Base-by-base conservation (phyloP, 305 asterid genomes). In the Fraxinus dipetala region DNA sequence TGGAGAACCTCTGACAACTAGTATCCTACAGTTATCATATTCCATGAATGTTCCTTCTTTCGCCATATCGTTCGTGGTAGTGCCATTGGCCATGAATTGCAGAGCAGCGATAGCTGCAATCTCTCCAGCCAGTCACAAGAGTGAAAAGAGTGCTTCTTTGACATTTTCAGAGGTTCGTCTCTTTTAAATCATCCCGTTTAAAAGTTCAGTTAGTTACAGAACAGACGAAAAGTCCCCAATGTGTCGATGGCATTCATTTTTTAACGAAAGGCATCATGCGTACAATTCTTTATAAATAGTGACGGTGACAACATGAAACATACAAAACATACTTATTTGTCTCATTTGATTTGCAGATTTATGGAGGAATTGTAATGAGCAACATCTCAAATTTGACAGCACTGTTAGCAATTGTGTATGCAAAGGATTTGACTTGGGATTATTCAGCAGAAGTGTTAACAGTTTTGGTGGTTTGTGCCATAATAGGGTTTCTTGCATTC, bases 371-470 rank as follows among this genome's bases (percentile, higher is more conserved):
- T 79, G 51, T 65, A 8, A 83, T 83, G 85, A 83, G 69, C 83
- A 83, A 83, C 24, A 28, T 83, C 26, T 30, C 69, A 67, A 82
- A 82, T 20, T 61, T 83, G 80, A 4, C 75, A 36, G 51, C 83
- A 38, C 65, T 83, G 4, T 45, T 83, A 48, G 80, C 85, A 73
- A 70, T 79, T 31, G 80, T 83, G n/a, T 83, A 70, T 59, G 72
- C 78, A 3, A 90, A 87, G 75, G 93, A 84, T 10, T 84, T 91
- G 86, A 86, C 83, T 5, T 91, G 93, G 90, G 86, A 91, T 84
- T 91, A 88, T 74, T 88, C 96, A 43, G 93, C 94, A 72, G 96
- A 92, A 83, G 94, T 92, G 72, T 82, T 90, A 6, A 88, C 93
- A 1, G 80, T 92, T 8, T 81, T 88, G 85, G 86, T 88, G 28